phyloP scores from a whole-genome alignment of 1,284 basidiomycete species.

The Takashimella tepidaria region DNA sequence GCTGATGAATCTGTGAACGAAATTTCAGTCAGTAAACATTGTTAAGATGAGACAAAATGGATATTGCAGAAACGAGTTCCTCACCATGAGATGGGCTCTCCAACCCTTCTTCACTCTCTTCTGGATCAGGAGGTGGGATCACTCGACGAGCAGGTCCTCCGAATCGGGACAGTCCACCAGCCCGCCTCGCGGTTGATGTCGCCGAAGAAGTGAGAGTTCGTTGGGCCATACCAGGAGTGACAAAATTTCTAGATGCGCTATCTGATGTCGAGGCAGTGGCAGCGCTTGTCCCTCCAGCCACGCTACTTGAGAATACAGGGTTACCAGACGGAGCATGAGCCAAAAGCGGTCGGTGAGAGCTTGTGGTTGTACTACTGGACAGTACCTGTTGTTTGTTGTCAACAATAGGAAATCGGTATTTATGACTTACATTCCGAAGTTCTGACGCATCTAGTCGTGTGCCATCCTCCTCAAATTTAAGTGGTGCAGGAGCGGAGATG shows the following conservation, averaged over 20 bases:
- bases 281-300: constrained; percentile 10
- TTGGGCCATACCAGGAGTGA: constrained; percentile 32
- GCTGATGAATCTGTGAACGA: not conserved
- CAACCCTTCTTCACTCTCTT: constrained; percentile 18
- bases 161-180: constrained; percentile 36
- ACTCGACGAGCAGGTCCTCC: constrained; percentile 41
- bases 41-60: not conserved
- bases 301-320: not conserved
- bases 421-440: not conserved
- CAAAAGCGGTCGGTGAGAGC: not conserved
- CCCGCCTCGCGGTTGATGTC: constrained; percentile 27
- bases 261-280: constrained; percentile 20
- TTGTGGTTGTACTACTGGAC: not conserved
- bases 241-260: constrained; percentile 6
- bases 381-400: not conserved
- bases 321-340: not conserved
- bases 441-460: not conserved
- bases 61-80: no score
- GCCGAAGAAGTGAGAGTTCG: constrained; percentile 20
- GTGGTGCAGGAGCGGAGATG: constrained; percentile 30
- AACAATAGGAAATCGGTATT: not conserved
- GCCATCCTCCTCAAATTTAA: not conserved
- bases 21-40: not conserved
- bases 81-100: constrained; percentile 11
- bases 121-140: constrained; percentile 14